Percentiles rank a stretch among this genome's conserved stretches.
Evolutionary conservation across 179 eudicot species (phyloP).

Genomic region (Actinidia chinensis): DNA sequence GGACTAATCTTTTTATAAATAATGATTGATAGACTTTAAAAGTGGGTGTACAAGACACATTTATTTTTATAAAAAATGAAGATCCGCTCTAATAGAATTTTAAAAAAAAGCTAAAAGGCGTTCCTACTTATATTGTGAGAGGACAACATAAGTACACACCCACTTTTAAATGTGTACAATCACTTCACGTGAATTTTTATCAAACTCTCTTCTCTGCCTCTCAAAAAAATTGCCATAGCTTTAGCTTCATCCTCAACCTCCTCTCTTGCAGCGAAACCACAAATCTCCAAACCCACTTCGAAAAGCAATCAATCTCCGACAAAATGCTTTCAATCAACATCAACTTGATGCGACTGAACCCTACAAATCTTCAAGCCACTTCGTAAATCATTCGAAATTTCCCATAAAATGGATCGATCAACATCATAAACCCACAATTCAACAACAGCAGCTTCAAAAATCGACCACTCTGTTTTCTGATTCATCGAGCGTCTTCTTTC

Average conservation of each 20-base stretch:
- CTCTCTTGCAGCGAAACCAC: constrained; percentile 10
- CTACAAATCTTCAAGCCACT: not conserved
- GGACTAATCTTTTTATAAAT: no score
- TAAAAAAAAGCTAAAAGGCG: no score
- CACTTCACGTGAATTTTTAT: no score
- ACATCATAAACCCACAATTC: constrained; percentile 40
- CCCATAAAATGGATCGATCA: constrained; percentile 45
- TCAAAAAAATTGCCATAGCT: not conserved
- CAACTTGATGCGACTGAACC: constrained; percentile 15
- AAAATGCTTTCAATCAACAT: constrained; percentile 45
- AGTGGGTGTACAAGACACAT: no score
- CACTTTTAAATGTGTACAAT: no score
- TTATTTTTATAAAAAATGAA: no score
- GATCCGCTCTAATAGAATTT: no score
- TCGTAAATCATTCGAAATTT: not conserved
- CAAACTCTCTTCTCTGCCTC: not conserved
- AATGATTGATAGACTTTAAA: no score
- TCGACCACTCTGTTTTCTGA: constrained; percentile 55
- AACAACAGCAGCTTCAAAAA: constrained; percentile 46
- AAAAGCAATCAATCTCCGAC: not conserved
- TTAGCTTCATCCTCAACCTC: not conserved
- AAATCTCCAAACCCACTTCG: not conserved
- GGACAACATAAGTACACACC: no score
- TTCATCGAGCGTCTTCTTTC: constrained; percentile 49
- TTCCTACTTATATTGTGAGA: no score